Base-by-base conservation (phyloP, 768 basidiomycete genomes). In the Grammothele lineata region DNA sequence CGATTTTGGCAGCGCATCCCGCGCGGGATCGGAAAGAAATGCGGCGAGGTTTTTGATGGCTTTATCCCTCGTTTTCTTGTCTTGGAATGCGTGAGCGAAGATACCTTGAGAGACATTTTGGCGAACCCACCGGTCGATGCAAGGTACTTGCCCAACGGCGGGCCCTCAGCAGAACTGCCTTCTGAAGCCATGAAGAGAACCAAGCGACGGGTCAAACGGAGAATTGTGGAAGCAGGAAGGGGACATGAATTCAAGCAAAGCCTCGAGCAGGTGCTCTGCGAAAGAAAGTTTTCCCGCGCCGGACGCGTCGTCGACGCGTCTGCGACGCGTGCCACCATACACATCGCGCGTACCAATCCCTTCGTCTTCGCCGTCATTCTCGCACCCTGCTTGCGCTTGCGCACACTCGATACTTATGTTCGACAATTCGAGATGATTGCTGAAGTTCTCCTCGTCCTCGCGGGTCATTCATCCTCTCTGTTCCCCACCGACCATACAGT, bases 21-120 rank as follows among this genome's bases (percentile, higher is more conserved):
- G 71, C 8, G 65, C 63, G 37, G 76, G 72, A 56, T 81, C 76
- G 1, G 91, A 92, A 24, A 98, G 78, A 64, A 97, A 95, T 4
- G 71, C 64, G 0, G 84, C 72, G 8, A 98, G 75, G 48, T 79
- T 80, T 63, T 85, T 83, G 52, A 96, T 78, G 0, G 95, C 95
- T 61, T 85, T 89, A 69, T 99, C 95, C 49, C 95, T 82, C 2
- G 83, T 85, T 62, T 83, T 85, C 73, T 96, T 95, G 61, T 97
- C 94, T 92, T 56, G 15, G 23, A 7, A 25, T 24, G 12, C 25
- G n/a, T 17, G 3, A 41, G 21, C 41, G 23, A 19, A 27, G 30
- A 26, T 36, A 7, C 45, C 33, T 19, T 33, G 37, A 15, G 40
- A 40, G 27, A 50, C 40, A 32, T 21, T 25, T 41, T 33, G 18